Percentiles rank a stretch among this genome's conserved stretches.
phyloP scores from a whole-genome alignment of 2,329 filamentous ascomycete species.

The Aspergillus terreus region DNA sequence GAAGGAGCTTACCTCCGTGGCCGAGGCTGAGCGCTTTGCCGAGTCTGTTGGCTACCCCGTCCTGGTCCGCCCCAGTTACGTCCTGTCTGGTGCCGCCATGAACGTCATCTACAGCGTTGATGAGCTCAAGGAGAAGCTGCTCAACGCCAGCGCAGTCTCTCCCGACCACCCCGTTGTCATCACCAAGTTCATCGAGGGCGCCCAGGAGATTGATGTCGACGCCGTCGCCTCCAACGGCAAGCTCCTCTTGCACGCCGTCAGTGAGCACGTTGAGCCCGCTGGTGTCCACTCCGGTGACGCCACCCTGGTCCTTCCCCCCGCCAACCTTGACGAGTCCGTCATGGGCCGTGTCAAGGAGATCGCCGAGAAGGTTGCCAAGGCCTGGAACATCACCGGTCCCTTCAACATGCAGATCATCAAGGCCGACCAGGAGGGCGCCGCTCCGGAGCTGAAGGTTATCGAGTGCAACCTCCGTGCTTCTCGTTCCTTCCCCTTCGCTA shows the following conservation, averaged over 20 bases:
- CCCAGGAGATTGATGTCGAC: constrained; percentile 94
- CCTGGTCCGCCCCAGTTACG: constrained; percentile 89
- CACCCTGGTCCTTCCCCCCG: constrained; percentile 86
- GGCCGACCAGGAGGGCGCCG: constrained; percentile 70
- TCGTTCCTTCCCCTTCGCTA: constrained; percentile 96
- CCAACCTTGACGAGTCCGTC: constrained; percentile 68
- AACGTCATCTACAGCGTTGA: constrained; percentile 85
- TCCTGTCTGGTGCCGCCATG: constrained; percentile 97
- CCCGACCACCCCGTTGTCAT: constrained; percentile 98
- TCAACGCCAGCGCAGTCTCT: constrained; percentile 83
- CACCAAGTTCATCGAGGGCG: constrained; percentile 96
- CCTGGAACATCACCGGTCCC: constrained; percentile 94
- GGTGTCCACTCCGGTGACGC: constrained; percentile 98
- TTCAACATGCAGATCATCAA: constrained; percentile 99
- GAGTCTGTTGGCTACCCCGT: constrained; percentile 86
- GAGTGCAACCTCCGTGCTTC: constrained; percentile 98
- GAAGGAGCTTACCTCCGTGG: constrained; percentile 91
- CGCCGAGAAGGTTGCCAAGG: constrained; percentile 91
- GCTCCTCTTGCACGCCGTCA: constrained; percentile 85
- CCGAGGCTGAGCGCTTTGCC: constrained; percentile 84
- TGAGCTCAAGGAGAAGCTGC: constrained; percentile 91
- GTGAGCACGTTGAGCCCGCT: constrained; percentile 93
- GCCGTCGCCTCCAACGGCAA: constrained; percentile 84
- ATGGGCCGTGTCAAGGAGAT: constrained; percentile 93
- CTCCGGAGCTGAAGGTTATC: constrained; percentile 85